Conservation (phyloP, 306 rosid genomes). For the Fagus crenata region DNA sequence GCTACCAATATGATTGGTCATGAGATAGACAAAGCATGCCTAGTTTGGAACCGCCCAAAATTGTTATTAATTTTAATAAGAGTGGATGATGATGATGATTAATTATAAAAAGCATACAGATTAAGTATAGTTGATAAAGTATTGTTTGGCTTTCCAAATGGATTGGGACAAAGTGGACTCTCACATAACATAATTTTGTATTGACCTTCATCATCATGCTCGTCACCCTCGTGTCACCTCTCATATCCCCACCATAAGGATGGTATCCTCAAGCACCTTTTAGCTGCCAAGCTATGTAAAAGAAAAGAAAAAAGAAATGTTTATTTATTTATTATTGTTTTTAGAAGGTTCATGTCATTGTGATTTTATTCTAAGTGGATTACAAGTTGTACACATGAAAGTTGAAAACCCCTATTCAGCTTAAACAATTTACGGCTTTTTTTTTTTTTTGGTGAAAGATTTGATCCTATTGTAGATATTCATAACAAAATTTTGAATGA, state of each 20-base stretch:
- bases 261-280: conserved; percentile 30
- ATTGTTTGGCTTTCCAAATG: conserved; percentile 31
- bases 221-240: conserved; percentile 38
- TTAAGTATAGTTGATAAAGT: background rate
- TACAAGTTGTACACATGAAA: too few relatives aligned
- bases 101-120: conserved; percentile 12
- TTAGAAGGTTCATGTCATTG: too few relatives aligned
- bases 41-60: conserved; percentile 55
- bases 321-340: too few relatives aligned
- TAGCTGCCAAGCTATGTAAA: background rate
- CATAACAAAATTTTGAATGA: too few relatives aligned
- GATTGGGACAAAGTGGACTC: conserved; percentile 43
- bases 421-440: too few relatives aligned
- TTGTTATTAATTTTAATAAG: conserved; percentile 17
- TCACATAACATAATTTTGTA: conserved; percentile 34
- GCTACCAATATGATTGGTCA: conserved; percentile 37
- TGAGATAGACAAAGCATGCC: conserved; percentile 9
- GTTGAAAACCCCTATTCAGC: too few relatives aligned
- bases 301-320: too few relatives aligned
- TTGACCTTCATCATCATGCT: conserved; percentile 38
- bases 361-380: too few relatives aligned
- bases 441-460: too few relatives aligned
- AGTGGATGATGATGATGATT: conserved; percentile 1
- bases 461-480: too few relatives aligned
- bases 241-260: conserved; percentile 24